Conservation (phyloP, 345 rosid species). For the Eucalyptus shirleyi region DNA sequence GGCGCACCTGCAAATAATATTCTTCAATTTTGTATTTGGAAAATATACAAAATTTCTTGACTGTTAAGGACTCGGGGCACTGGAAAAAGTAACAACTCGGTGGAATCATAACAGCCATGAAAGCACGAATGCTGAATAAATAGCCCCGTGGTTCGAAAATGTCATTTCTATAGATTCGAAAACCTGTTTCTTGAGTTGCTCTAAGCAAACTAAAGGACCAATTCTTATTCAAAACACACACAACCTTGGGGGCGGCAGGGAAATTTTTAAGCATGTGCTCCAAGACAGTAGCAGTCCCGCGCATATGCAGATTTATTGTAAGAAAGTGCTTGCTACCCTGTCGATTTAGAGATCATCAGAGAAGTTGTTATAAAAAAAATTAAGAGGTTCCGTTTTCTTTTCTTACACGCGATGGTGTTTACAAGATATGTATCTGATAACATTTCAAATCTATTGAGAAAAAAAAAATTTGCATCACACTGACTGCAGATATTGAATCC, state of each 20-base stretch:
- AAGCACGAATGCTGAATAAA: background rate
- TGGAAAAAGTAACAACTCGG: background rate
- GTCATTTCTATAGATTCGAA: background rate
- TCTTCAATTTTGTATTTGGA: background rate
- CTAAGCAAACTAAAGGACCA: background rate
- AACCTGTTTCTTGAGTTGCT: background rate
- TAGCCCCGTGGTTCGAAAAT: background rate
- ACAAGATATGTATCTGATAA: background rate
- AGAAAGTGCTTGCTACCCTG: background rate
- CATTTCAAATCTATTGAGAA: background rate
- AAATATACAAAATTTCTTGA: background rate
- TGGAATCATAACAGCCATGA: background rate
- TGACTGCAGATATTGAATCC: constrained; percentile 93
- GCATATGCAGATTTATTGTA: background rate
- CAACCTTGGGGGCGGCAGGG: background rate
- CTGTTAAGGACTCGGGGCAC: background rate
- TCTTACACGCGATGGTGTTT: background rate
- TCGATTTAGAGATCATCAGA: background rate
- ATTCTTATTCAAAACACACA: background rate
- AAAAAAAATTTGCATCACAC: background rate
- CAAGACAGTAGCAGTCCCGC: background rate
- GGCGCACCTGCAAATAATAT: constrained; percentile 44
- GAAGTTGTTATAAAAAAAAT: background rate
- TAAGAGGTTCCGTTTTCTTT: background rate
- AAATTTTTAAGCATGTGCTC: background rate